Conservation (phyloP, 306 rosid genomes). For the Fagus crenata region DNA sequence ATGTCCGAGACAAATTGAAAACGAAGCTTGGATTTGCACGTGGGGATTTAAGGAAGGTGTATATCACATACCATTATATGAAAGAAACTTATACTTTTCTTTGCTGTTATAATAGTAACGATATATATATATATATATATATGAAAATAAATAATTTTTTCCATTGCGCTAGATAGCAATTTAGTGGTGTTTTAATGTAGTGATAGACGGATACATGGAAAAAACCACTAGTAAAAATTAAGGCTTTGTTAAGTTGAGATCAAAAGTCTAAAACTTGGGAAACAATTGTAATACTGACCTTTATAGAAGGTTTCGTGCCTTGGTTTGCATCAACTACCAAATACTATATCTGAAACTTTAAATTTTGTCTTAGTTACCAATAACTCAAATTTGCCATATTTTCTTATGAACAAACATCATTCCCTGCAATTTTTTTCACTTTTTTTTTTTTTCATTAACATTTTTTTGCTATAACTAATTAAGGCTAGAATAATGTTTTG, state of each 20-base stretch:
- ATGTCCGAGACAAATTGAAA: too few species aligned
- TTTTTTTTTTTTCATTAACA: background rate
- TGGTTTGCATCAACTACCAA: background rate
- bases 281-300: background rate
- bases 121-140: too few species aligned
- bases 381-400: background rate
- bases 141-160: too few species aligned
- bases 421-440: background rate
- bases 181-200: background rate
- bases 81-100: too few species aligned
- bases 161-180: too few species aligned
- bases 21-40: too few species aligned
- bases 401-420: too few species aligned
- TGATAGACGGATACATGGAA: background rate
- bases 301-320: background rate
- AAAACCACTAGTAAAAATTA: background rate
- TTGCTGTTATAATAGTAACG: too few species aligned
- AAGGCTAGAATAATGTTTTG: slow-evolving; percentile 2
- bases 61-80: too few species aligned
- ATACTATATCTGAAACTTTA: background rate
- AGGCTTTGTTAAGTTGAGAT: background rate
- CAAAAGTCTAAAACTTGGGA: background rate
- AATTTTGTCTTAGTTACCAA: background rate
- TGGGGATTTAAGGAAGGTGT: too few species aligned
- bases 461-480: background rate